Evolutionary conservation across 331 rosid genomes (phyloP), one percentile per base, ranked within the genome.

Genomic region (Erythrophleum ivorense): DNA sequence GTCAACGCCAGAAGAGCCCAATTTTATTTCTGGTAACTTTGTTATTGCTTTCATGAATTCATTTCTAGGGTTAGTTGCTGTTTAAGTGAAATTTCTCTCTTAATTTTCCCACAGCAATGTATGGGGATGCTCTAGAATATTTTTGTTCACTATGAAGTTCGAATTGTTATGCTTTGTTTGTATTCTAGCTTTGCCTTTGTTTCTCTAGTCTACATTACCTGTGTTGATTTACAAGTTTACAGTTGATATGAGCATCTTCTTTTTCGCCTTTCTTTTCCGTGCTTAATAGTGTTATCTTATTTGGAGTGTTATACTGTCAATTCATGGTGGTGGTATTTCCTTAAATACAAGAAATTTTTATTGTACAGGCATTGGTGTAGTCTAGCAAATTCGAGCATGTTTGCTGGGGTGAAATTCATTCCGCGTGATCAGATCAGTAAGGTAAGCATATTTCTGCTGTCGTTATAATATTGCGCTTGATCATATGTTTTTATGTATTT

Each of bases 381-480:
- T 73, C 8, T 49, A 24, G 53, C 65, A 74, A 71, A 49, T 33
- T 71, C 24, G 60, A 69, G 69, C 84, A 91, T 91, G 97, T 80
- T 93, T 87, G 82, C 90, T 15, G 94, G 97, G 40, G 87, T 95
- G 80, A 95, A 93, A 69, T 83, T 95, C 87, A 87, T 95, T 85
- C 88, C 96, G 2, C 94, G 97, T 46, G 94, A 90, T n/a, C 81
- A 90, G 88, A 76, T 93, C 31, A 84, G 78, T 78, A 54, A 82
- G 33, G 91, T 81, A 82, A 54, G 58, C 29, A 2, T 65, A 34
- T 11, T 78, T 69, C 24, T 53, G 59, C 73, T 69, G n/a, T 9
- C 53, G 29, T 54, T 46, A 49, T 64, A 21, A 11, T 58, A 50
- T 80, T 83, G 31, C 15, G 29, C 15, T 76, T 64, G 43, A 73